Percentiles rank a stretch among this genome's conserved stretches.
These are phyloP conservation scores for Neurospora hispaniola DNA, from an alignment of 495 filamentous ascomycete species.

Conservation along the genomic window DNA sequence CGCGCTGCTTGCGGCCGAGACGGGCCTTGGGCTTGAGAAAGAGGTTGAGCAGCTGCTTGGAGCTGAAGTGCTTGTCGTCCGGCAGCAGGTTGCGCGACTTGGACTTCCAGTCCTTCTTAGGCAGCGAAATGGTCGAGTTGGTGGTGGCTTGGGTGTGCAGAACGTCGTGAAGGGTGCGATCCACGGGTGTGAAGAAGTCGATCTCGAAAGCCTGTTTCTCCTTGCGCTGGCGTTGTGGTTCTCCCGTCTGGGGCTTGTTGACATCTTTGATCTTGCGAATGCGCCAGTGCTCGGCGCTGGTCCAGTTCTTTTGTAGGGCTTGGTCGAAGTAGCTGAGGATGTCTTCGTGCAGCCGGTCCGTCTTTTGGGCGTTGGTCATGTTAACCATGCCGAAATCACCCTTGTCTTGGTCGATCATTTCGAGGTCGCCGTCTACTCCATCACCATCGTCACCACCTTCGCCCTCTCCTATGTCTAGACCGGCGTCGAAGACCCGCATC, in stretches of 20 bases:
- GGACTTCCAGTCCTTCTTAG: conserved; percentile 91
- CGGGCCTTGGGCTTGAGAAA: conserved; percentile 92
- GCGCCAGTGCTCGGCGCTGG: conserved; percentile 97
- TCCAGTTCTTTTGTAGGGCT: conserved; percentile 92
- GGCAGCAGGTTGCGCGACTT: conserved; percentile 88
- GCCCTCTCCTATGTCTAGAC: conserved; percentile 39
- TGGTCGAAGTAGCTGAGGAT: conserved; percentile 97
- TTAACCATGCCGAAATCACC: conserved; percentile 57
- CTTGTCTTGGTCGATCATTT: conserved; percentile 41
- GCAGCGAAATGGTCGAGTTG: conserved; percentile 70
- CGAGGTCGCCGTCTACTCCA: conserved; percentile 37
- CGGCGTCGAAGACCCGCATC: conserved; percentile 47
- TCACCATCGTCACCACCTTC: conserved; percentile 49
- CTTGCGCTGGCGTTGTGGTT: conserved; percentile 54
- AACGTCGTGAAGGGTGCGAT: conserved; percentile 57
- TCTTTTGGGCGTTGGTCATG: conserved; percentile 49
- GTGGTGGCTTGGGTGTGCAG: conserved; percentile 75
- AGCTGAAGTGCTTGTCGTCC: conserved; percentile 98
- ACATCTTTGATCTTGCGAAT: conserved; percentile 87
- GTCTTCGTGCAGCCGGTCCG: conserved; percentile 68
- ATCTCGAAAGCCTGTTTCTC: conserved; percentile 96
- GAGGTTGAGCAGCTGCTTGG: conserved; percentile 71
- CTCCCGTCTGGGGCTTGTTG: conserved; percentile 42
- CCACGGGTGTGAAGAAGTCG: conserved; percentile 69
- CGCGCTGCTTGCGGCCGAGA: conserved; percentile 42